Percentiles rank a stretch among this genome's conserved stretches.
Conservation (phyloP, 345 rosid genomes). For the Eucalyptus marginata region DNA sequence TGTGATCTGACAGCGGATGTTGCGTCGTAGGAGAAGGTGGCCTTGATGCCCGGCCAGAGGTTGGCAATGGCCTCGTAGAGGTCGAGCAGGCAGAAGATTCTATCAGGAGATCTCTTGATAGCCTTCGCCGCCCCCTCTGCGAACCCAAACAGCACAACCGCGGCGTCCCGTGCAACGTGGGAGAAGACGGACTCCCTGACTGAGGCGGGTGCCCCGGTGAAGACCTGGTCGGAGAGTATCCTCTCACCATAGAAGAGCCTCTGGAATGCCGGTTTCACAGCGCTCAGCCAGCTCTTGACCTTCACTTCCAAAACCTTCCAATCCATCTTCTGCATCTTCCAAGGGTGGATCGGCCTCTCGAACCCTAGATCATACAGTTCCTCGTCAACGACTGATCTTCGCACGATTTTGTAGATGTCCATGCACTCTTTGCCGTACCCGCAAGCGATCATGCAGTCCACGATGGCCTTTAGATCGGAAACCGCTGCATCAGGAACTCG, state of each 20-base stretch:
- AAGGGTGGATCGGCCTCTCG: neutral
- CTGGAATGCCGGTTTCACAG: neutral
- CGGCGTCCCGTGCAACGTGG: neutral
- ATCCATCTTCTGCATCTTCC: neutral
- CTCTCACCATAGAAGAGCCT: neutral
- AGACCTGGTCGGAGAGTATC: neutral
- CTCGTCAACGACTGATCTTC: neutral
- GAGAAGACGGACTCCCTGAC: neutral
- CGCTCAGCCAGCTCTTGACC: neutral
- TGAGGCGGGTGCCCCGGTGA: neutral
- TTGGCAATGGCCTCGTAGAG: neutral
- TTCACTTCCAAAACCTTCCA: neutral
- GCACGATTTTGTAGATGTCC: neutral
- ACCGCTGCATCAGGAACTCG: neutral
- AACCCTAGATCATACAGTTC: neutral
- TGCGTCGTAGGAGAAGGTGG: neutral
- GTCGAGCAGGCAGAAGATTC: neutral
- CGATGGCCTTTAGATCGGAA: neutral
- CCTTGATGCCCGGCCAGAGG: neutral
- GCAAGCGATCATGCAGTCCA: neutral
- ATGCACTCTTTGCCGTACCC: slow-evolving; percentile 4
- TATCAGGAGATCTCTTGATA: neutral
- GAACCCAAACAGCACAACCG: neutral
- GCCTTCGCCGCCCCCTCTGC: neutral
- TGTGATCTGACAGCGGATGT: neutral